Base-by-base conservation (phyloP, 805 yeast species). In the Saitoella complicata region DNA sequence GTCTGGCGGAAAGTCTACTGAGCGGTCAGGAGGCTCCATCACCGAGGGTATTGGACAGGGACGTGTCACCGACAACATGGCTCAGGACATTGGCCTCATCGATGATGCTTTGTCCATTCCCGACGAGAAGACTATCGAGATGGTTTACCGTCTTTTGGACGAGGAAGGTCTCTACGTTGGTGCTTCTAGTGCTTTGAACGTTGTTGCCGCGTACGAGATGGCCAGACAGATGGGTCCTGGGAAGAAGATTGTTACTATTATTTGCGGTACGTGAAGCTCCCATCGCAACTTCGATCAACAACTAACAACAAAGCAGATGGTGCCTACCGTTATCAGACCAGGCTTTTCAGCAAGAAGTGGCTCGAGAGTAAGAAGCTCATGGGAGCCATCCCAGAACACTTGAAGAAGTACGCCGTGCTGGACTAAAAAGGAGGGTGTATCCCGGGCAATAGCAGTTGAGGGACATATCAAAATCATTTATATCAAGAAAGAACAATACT, bases 41-140 rank as follows among this genome's bases (percentile, higher is more conserved):
- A 87, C 95, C 31, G 96, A 87, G 65, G 96, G 96, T 32, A 85
- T 87, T 64, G 96, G 96, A 31, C 96, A 87, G 64, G 95, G 95
- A 40, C 72, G 96, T 55, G 80, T 87, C 55, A 87, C 95, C 5
- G 80, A 73, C 50, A 87, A 87, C 61, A 69, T 87, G 61, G 68
- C 68, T 11, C 80, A 75, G 39, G 95, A 84, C 50, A 65, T 85
- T 31, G 78, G 70, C 6, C 60, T 78, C 32, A 69, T 84, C 35
- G 95, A 87, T 58, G 94, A 79, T 53, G 93, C 95, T 1, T 62
- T 82, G 41, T 71, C 73, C 51, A 75, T 87, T 43, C 74, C 86
- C 1, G 96, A 87, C 63, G 80, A 71, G 46, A 80, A 78, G 50
- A 72, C 91, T 9, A 85, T 87, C 53, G 76, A 68, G 38, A 87